Percentiles rank a stretch among this genome's conserved stretches.
phyloP scores from a whole-genome alignment of 108 stramenopile species.

The Skeletonema marinoi region DNA sequence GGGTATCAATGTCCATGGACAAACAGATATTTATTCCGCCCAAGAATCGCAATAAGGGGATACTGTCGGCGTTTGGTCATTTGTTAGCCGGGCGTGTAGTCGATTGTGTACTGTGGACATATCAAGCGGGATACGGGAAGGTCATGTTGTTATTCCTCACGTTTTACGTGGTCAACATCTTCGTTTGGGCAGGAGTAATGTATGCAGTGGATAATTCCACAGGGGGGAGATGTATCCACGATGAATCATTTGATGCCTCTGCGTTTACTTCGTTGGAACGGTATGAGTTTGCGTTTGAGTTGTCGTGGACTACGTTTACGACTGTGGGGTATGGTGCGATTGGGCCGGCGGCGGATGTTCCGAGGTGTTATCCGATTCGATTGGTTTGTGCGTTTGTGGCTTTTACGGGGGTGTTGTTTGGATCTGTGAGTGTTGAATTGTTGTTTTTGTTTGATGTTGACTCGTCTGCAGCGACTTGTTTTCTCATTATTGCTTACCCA shows the following conservation, averaged over 20 bases:
- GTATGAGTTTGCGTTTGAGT: constrained; percentile 27
- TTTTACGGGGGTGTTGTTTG: constrained; percentile 40
- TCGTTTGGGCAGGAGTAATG: constrained; percentile 14
- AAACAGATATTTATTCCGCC: constrained; percentile 9
- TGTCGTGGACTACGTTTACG: constrained; percentile 43
- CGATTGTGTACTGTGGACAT: constrained; percentile 19
- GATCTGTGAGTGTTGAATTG: constrained; percentile 19
- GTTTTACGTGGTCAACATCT: constrained; percentile 28
- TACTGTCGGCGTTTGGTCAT: background rate
- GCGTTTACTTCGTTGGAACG: background rate
- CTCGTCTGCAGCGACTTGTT: background rate
- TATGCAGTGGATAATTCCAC: constrained; percentile 1
- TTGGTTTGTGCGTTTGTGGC: constrained; percentile 35
- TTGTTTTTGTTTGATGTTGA: background rate
- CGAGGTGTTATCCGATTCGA: constrained; percentile 22
- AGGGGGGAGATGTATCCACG: constrained; percentile 13
- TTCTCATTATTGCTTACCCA: background rate
- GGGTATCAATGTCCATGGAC: background rate
- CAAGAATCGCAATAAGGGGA: constrained; percentile 2
- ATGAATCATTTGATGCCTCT: background rate
- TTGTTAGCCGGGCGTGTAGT: constrained; percentile 18
- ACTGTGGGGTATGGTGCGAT: constrained; percentile 44
- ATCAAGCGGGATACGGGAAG: constrained; percentile 11
- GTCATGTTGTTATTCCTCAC: constrained; percentile 24
- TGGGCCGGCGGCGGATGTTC: constrained; percentile 9